Evolutionary conservation across 179 eudicot species (phyloP), one percentile per base, ranked within the genome.

Genomic region (Nepenthes alata): DNA sequence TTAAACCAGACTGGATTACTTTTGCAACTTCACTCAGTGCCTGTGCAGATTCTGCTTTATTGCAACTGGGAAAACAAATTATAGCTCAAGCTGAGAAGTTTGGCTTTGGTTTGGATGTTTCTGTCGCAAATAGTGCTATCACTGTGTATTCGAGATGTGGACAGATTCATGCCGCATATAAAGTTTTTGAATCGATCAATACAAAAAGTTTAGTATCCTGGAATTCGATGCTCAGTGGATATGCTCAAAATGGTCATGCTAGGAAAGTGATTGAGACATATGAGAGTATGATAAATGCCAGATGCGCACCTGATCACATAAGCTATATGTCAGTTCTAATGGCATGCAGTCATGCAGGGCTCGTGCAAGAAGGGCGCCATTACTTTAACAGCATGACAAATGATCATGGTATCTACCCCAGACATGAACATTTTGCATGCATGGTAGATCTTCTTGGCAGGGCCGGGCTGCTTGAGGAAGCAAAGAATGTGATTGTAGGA

Each of bases 331-430:
- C 83, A 44, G 50, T 82, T 63, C 76, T 84, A 25, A 74, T 82
- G 5, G 86, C 79, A 57, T 84, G 90, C 71, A 78, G 83, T 63
- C 90, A 84, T 70, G 72, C 83, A 10, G 90, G 90, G 45, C 78
- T 84, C 8, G 73, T 77, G 10, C 60, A 70, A 38, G 79, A 79
- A 62, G 72, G 85, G 59, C 65, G 54, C 51, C 61, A 70, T 66
- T 75, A 72, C 70, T 82, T 85, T 62, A 68, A 79, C 47, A 66
- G 63, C 54, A 71, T 84, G 78, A 67, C 70, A 52, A 62, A 72
- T n/a, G 68, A 72, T 35, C 65, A 53, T 38, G 62, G 62, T 34
- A 64, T 79, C 37, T 70, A 54, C 35, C 81, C 83, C 36, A 59
- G 56, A 39, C 75, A 70, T 2, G 87, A 85, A 76, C 90, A 85